These are phyloP conservation scores for Paspalum vaginatum DNA, from an alignment of 176 grass and related monocot species.

Conservation along the genomic window DNA sequence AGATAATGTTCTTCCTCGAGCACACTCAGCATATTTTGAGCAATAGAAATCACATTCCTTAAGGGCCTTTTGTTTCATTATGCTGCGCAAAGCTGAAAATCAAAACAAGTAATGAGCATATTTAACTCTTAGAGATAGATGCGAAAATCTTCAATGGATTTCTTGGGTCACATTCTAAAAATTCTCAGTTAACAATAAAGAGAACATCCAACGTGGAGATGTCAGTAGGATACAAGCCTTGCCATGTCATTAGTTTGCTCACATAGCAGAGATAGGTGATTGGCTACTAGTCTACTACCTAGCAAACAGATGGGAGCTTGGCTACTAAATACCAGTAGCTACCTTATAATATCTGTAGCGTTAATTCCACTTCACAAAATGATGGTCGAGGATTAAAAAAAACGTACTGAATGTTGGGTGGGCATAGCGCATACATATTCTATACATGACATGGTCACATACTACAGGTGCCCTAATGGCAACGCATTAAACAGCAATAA, in stretches of 20 bases:
- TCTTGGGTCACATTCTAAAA: neutral
- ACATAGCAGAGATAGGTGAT: neutral
- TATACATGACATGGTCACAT: neutral
- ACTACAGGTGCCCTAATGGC: neutral
- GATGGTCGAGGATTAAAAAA: neutral
- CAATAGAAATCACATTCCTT: conserved; percentile 79
- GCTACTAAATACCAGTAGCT: neutral
- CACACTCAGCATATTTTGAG: conserved; percentile 96
- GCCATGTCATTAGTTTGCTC: neutral
- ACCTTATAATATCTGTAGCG: neutral
- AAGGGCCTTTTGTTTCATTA: conserved; percentile 95
- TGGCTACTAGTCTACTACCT: neutral
- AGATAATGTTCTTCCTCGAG: conserved; percentile 86
- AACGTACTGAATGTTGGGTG: neutral
- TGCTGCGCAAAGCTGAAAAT: conserved; percentile 87
- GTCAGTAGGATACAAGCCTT: neutral
- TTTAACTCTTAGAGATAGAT: neutral
- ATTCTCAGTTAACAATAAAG: neutral
- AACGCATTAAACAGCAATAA: neutral
- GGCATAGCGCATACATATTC: neutral
- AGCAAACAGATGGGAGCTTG: neutral
- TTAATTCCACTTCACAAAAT: neutral
- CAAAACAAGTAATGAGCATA: neutral
- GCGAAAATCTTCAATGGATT: neutral
- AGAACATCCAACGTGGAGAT: neutral